Conservation (phyloP, 805 yeast species). For the Hanseniaspora vineae region DNA sequence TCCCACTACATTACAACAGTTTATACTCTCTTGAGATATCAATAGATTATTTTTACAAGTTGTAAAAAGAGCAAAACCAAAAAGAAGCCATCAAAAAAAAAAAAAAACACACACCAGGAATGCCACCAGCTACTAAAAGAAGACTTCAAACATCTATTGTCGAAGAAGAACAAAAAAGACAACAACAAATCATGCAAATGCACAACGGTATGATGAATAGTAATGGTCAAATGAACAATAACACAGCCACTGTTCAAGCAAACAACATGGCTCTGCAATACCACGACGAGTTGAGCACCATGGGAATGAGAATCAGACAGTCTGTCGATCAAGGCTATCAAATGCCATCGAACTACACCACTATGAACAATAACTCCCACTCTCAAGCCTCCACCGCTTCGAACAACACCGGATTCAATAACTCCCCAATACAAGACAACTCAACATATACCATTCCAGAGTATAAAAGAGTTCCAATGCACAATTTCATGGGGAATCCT, state of each 20-base stretch:
- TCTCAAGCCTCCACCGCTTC: no score
- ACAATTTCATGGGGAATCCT: not conserved
- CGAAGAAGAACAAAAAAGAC: not conserved
- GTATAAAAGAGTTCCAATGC: not conserved
- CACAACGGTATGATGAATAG: not conserved
- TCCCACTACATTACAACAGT: no score
- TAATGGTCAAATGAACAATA: not conserved
- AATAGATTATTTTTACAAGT: no score
- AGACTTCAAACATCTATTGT: not conserved
- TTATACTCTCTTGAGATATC: no score
- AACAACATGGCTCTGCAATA: no score
- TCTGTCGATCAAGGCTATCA: constrained; percentile 51
- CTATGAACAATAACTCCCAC: not conserved
- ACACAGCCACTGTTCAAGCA: no score
- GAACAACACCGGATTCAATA: not conserved
- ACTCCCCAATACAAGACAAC: not conserved
- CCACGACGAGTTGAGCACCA: constrained; percentile 30
- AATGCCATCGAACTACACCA: not conserved
- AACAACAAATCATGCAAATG: not conserved
- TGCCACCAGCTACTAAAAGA: not conserved
- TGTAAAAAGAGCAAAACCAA: not conserved
- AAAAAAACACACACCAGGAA: not conserved
- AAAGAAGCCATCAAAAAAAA: not conserved
- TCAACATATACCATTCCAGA: not conserved
- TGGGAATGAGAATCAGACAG: constrained; percentile 65